Base-by-base conservation (phyloP, 192 early-diverging fungal genomes). In the Rhizophagus prolifer region DNA sequence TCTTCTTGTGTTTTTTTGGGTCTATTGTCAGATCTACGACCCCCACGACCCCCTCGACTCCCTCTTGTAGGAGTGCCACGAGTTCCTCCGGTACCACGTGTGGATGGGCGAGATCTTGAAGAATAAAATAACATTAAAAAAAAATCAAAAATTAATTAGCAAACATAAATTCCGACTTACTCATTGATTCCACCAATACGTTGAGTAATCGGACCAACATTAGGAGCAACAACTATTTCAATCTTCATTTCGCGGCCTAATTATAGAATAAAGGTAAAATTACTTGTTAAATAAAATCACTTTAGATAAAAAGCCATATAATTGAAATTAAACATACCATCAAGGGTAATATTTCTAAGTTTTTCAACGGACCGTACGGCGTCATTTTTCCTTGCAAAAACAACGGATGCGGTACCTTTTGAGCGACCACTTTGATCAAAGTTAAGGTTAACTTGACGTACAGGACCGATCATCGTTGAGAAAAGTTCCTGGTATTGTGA, bases 351-450 rank as follows among this genome's bases (percentile, higher is more conserved):
- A 6, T 79, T 81, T 44, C 87, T 80, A 59, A 86, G 86, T 60
- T 85, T 87, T 74, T 74, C 80, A 63, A 84, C 81, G 14, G 86
- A 85, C 21, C 77, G 38, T 21, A 82, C 84, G 8, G 86, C 85
- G 72, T 88, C 86, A 59, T 60, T 79, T 58, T 77, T 77, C 30
- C 86, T 85, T 31, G 65, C 69, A 50, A 88, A 88, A 75, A 81
- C 79, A 30, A 88, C 80, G 34, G 77, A 58, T 50, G 85, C 86
- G 7, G 83, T 83, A 69, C 86, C 86, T 28, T 79, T 83, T 13
- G 86, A 87, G 74, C 81, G 84, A 71, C 86, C 86, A 66, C 81
- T 77, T 78, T 88, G 81, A 68, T 88, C 85, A 64, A 81, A 88
- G 75, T 83, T 83, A 21, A 88, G 79, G n/a, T 77, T 80, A 68